Base-by-base conservation (phyloP, 1,139 yeast species). In the Wickerhamomyces sp. region DNA sequence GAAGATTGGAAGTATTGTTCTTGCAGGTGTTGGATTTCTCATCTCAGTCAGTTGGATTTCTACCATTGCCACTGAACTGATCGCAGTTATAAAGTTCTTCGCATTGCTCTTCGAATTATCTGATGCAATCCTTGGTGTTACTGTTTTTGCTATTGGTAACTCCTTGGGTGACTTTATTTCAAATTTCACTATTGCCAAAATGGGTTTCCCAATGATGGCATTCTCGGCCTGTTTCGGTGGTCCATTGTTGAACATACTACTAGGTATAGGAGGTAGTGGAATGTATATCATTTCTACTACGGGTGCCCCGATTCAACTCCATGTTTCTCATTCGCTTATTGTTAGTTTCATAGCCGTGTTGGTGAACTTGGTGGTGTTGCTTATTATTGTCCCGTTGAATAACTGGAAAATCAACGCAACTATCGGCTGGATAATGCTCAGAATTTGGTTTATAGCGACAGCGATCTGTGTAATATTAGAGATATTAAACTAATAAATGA, bases 161-260 rank as follows among this genome's bases (percentile, higher is more conserved):
- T 89, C 96, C 0, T 65, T 88, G 5, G 96, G 97, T 6, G 98
- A 92, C 54, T 68, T 90, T 39, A 79, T 90, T 2, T 84, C 97
- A 0, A 89, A 92, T 54, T 67, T 83, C 37, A 85, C 95, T 0
- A 80, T 92, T 38, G 92, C 96, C 0, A 70, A 68, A 46, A 78
- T 87, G 78, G 97, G 97, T 0, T 82, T 81, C 67, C 90, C 96
- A 0, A 73, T 85, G 45, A 87, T 90, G 92, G 97, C 97, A 0
- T 70, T 92, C 31, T 85, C 95, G 13, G 97, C 97, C 0, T 90
- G 97, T 56, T 86, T 89, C 60, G 97, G 97, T 1, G 94, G 97
- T 1, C 97, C 97, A 0, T 64, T 90, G 52, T 56, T 81, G 36
- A 81, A 79, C 47, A 67, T 81, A 29, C 58, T 81, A 6, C 59